These are phyloP conservation scores for Solanum corneliomulleri DNA, from an alignment of 257 asterid genomes.

Conservation along the genomic window DNA sequence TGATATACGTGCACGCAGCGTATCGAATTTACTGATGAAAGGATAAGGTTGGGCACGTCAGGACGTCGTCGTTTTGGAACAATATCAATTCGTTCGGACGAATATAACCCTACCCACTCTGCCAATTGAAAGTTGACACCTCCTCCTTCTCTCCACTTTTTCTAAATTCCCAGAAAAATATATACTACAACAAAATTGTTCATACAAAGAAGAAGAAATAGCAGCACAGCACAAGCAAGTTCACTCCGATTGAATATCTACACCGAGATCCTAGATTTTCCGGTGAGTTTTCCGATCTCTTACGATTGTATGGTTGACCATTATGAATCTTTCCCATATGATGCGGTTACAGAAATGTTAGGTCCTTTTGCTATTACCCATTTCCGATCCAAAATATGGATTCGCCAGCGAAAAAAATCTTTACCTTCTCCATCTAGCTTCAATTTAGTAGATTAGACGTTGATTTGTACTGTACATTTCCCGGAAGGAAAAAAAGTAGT, in stretches of 20 bases:
- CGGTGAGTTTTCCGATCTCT: neutral
- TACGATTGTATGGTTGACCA: neutral
- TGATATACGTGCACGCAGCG: neutral
- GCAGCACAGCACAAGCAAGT: neutral
- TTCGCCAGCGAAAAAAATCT: constrained; percentile 38
- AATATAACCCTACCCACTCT: neutral
- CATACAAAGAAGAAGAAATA: neutral
- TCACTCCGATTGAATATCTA: neutral
- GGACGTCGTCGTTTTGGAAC: neutral
- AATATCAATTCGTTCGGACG: neutral
- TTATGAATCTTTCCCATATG: neutral
- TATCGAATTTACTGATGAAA: neutral
- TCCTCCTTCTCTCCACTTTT: neutral
- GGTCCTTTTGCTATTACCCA: constrained; percentile 21
- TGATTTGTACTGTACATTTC: neutral
- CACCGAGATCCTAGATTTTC: neutral
- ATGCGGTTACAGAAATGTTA: constrained; percentile 24
- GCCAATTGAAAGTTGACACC: neutral
- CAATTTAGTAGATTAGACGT: neutral
- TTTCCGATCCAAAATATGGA: constrained; percentile 30
- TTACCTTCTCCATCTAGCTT: neutral
- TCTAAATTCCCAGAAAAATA: neutral
- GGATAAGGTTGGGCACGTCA: constrained; percentile 1
- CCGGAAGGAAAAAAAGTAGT: neutral
- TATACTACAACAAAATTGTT: neutral